Base-by-base conservation (phyloP, 345 rosid genomes). In the Clausena lansium region DNA sequence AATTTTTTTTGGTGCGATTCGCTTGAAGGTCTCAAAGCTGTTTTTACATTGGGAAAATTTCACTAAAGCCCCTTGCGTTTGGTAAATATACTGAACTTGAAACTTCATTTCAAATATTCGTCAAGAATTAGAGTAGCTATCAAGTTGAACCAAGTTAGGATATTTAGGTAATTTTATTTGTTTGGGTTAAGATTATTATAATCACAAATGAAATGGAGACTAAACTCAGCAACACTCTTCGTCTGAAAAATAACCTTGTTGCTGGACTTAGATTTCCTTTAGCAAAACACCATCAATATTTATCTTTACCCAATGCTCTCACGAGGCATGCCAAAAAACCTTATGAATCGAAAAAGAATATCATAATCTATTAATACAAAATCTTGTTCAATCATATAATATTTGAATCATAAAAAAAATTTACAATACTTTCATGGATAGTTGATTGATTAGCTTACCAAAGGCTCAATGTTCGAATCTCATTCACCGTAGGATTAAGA, bases 251-350 rank as follows among this genome's bases (percentile, higher is more conserved):
- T 11, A 45, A 45, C 11, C 15, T 11, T 1, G 5, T 3, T 13
- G 2, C 0, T 10, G 0, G 2, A 13, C 0, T 13, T 5, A 45
- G 10, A 11, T 11, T 45, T 11, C 0, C 0, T 45, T 45, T 1
- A 1, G 0, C 5, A 13, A 45, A 45, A 13, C 20, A 61, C 1
- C 0, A 61, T 61, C 0, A 13, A 28, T 14, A 11, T 61, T 61
- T 8, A 11, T 45, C 1, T 45, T 45, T 13, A 45, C 13, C 0
- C 0, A 45, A 45, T 0, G 0, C 1, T 45, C 3, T 41, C 0
- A 45, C 0, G 1, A 4, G 5, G 0, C 4, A 36, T 36, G 9
- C 1, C 39, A 6, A 36, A 36, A 36, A 36, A 36, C 9, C 39
- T 1, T 36, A 36, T 36, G 1, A 36, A 36, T 36, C 39, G 1